A percentile compares a stretch with the other conserved stretches of the same genome.
phyloP scores from a whole-genome alignment of 2,329 filamentous ascomycete species.

The Fusarium lyarnte region DNA sequence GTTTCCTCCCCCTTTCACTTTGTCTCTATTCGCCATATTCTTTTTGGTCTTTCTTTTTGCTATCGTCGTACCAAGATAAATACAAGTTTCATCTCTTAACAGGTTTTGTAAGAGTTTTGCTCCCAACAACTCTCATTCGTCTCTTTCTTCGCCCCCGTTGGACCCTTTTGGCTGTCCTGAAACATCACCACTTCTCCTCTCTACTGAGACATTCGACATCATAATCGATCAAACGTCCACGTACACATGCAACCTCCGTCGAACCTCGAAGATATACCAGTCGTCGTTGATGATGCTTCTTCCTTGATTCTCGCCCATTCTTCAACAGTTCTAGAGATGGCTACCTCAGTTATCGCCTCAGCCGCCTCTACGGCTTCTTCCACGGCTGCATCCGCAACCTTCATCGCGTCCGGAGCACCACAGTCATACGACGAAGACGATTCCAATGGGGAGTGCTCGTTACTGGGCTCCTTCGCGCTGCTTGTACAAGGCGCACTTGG shows the following conservation, averaged over 20 bases:
- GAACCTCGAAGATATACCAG: constrained; percentile 27
- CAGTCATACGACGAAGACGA: constrained; percentile 54
- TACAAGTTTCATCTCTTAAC: constrained; percentile 2
- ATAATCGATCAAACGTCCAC: constrained; percentile 21
- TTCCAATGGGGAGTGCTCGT: constrained; percentile 79
- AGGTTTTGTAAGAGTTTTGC: constrained; percentile 6
- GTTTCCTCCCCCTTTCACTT: background rate
- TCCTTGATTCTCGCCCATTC: constrained; percentile 33
- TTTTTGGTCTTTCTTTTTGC: constrained; percentile 4
- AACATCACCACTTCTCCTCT: constrained; percentile 34
- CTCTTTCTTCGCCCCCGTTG: background rate
- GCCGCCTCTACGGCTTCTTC: constrained; percentile 44
- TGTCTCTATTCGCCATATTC: background rate
- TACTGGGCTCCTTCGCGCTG: constrained; percentile 91
- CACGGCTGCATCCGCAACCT: constrained; percentile 34
- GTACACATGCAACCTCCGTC: constrained; percentile 39
- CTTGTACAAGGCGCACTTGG: constrained; percentile 90
- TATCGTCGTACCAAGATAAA: background rate
- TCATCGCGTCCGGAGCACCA: constrained; percentile 25
- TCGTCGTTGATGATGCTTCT: constrained; percentile 37
- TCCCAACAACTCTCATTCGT: constrained; percentile 4
- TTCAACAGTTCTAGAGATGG: constrained; percentile 40
- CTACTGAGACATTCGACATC: constrained; percentile 18
- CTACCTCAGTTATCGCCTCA: constrained; percentile 45
- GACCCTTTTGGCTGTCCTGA: constrained; percentile 26